These are phyloP conservation scores for Warburgia ugandensis DNA, from an alignment of 164 flowering plant genomes.

Conservation along the genomic window DNA sequence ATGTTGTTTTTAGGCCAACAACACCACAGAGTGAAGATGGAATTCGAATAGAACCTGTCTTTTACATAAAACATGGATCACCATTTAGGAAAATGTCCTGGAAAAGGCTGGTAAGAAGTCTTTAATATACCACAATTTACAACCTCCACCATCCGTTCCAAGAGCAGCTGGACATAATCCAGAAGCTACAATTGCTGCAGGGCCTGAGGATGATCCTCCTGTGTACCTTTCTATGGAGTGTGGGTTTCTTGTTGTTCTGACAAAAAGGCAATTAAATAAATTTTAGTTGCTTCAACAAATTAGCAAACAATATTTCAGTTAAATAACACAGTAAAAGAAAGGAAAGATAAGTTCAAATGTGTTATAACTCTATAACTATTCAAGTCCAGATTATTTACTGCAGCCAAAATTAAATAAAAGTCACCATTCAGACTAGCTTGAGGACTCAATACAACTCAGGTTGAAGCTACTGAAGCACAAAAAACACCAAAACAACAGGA, in stretches of 20 bases:
- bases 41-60: slow-evolving; percentile 83
- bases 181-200: slow-evolving; percentile 90
- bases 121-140: slow-evolving; percentile 16
- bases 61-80: slow-evolving; percentile 8
- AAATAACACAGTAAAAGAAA: not conserved
- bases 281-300: too few relatives aligned
- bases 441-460: too few relatives aligned
- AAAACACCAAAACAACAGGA: too few relatives aligned
- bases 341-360: too few relatives aligned
- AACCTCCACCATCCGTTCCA: slow-evolving; percentile 99
- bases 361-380: too few relatives aligned
- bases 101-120: not conserved
- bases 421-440: too few relatives aligned
- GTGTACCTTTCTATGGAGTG: slow-evolving; percentile 82
- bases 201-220: slow-evolving; percentile 97
- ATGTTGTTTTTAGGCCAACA: slow-evolving; percentile 85
- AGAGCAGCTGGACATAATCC: slow-evolving; percentile 92
- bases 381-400: too few relatives aligned
- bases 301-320: too few relatives aligned
- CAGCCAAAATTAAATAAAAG: too few relatives aligned
- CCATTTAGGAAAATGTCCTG: slow-evolving; percentile 7
- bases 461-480: too few relatives aligned
- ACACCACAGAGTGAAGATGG: slow-evolving; percentile 97
- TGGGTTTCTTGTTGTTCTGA: slow-evolving; percentile 88
- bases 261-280: too few relatives aligned